Base-by-base conservation (phyloP, 805 yeast species). In the Candida vaughaniae region DNA sequence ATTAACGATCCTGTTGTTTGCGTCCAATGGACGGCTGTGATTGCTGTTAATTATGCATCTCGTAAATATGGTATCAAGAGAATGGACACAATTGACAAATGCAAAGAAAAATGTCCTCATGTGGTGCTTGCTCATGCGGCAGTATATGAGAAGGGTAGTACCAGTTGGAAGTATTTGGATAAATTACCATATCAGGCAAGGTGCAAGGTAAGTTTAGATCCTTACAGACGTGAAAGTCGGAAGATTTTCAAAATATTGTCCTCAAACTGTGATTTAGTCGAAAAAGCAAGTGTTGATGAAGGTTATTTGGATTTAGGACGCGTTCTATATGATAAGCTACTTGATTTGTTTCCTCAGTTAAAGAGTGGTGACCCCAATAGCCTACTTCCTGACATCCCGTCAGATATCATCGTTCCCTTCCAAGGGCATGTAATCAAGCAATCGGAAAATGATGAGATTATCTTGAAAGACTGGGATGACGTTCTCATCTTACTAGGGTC, bases 271-370 rank as follows among this genome's bases (percentile, higher is more conserved):
- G 82, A 78, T 39, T 49, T 72, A 11, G 87, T 88, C 0, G 96
- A 93, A 57, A 90, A 90, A 62, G 98, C 96, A 0, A 88, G 97
- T 61, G 93, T 90, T 14, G 99, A 93, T 61, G 99, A 93, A 61
- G 81, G 89, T 33, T 93, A 84, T 54, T 46, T 93, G 47, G 97
- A 93, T 60, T 58, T 93, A 27, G 96, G 97, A 0, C 64, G 84
- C 25, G 47, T 76, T 16, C 76, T 87, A 0, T 71, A 75, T 48
- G 41, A 55, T 1, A 62, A 55, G 34, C 57, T 80, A 8, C 31
- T 69, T 2, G 61, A 60, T 9, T 25, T 59, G 2, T 74, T 75
- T 34, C 91, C 95, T 0, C 52, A 62, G 6, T 42, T 81, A 12
- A 28, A 30, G 11, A 20, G 22, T 16, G 37, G 33, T n/a, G 29